A percentile compares a stretch with the other conserved stretches of the same genome.
phyloP scores from a whole-genome alignment of 768 basidiomycete species.

The Termitomyces bulborhizus region DNA sequence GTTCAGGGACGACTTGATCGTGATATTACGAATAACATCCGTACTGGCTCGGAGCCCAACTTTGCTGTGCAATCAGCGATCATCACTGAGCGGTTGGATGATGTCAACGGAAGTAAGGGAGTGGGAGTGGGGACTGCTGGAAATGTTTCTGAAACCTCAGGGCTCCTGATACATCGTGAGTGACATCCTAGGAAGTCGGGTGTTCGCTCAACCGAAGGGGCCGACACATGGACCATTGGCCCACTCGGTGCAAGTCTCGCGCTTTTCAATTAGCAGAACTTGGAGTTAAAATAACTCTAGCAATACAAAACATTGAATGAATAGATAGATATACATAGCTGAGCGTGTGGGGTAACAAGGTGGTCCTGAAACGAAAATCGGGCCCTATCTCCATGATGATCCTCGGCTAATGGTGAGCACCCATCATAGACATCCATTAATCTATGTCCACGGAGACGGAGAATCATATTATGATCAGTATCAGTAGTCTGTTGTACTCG shows the following conservation, averaged over 20 bases:
- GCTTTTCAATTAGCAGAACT: not conserved
- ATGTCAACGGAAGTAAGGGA: not conserved
- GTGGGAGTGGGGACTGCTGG: not conserved
- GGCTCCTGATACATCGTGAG: not conserved
- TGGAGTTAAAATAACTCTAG: not conserved
- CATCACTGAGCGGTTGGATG: constrained; percentile 5
- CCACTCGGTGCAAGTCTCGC: not conserved
- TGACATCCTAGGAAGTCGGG: constrained; percentile 3
- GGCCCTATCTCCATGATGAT: not conserved
- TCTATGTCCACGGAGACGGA: constrained; percentile 1
- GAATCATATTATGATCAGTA: constrained; percentile 4
- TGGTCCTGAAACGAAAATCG: constrained; percentile 7
- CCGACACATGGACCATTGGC: too few species aligned
- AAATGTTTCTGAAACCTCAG: not conserved
- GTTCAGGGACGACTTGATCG: not conserved
- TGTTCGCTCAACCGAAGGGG: not conserved
- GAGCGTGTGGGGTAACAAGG: not conserved
- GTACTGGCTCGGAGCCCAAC: not conserved
- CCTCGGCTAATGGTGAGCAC: not conserved
- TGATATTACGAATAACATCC: not conserved
- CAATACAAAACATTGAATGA: not conserved
- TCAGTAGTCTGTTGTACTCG: constrained; percentile 1
- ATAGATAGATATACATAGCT: not conserved
- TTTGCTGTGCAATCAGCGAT: constrained; percentile 1
- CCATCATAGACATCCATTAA: constrained; percentile 7